phyloP scores from a whole-genome alignment of 768 basidiomycete genomes.

The Phlebiopsis flavidoalba region DNA sequence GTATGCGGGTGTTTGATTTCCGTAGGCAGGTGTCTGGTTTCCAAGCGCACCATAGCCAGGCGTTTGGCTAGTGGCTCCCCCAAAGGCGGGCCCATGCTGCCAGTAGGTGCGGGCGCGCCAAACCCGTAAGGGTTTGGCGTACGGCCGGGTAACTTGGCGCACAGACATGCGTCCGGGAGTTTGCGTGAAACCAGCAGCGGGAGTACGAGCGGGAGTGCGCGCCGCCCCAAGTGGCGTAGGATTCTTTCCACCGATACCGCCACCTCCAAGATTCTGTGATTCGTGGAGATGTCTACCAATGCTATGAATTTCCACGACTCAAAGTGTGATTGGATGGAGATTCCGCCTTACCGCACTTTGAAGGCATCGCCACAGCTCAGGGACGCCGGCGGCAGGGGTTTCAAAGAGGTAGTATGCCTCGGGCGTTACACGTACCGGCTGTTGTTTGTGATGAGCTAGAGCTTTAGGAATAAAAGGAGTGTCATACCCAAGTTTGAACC shows the following conservation, averaged over 20 bases:
- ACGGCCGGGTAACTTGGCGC: conserved; percentile 56
- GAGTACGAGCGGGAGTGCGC: conserved; percentile 74
- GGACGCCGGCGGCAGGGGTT: conserved; percentile 84
- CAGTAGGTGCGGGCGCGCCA: conserved; percentile 4
- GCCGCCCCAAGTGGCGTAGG: conserved; percentile 76
- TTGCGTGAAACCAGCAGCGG: conserved; percentile 40
- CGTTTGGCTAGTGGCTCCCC: not conserved
- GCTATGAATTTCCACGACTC: not conserved
- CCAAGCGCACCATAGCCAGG: not conserved
- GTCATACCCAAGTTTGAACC: conserved; percentile 86
- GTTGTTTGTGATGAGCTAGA: conserved; percentile 1
- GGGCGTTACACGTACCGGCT: conserved; percentile 86
- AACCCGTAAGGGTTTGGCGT: conserved; percentile 85
- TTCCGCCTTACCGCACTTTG: conserved; percentile 67
- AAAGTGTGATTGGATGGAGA: not conserved
- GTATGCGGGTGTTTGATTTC: conserved; percentile 32
- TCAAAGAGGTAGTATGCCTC: conserved; percentile 90
- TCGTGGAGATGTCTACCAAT: conserved; percentile 65
- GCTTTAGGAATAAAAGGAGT: not conserved
- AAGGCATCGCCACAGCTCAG: conserved; percentile 95
- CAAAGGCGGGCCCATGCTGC: not conserved
- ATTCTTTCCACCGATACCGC: conserved; percentile 62
- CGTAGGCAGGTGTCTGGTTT: conserved; percentile 1
- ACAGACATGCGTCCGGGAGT: conserved; percentile 80
- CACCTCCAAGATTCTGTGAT: conserved; percentile 56